Evolutionary conservation across 2,329 filamentous ascomycete genomes (phyloP).

Genomic region (Colletotrichum endophyticum): DNA sequence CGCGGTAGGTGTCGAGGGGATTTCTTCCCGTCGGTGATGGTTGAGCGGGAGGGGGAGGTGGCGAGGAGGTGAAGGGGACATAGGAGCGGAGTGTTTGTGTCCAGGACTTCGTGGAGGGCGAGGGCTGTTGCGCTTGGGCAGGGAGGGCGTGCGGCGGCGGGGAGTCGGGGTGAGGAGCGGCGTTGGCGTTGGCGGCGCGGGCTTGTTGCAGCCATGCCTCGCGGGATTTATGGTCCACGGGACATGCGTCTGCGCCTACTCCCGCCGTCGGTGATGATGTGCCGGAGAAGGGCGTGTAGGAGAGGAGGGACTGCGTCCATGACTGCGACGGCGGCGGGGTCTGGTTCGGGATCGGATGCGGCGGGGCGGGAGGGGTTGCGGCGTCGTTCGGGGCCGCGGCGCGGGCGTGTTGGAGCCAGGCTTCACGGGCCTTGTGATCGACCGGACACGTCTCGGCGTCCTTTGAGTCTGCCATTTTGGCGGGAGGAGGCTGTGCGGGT

Average conservation of each 20-base stretch:
- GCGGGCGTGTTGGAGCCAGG: constrained; percentile 78
- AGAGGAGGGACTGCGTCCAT: constrained; percentile 48
- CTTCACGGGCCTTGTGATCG: constrained; percentile 72
- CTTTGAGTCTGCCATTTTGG: not conserved
- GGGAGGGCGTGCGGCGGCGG: not conserved
- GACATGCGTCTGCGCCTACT: constrained; percentile 61
- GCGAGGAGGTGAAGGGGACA: constrained; percentile 42
- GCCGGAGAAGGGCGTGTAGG: constrained; percentile 36
- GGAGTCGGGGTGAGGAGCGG: constrained; percentile 23
- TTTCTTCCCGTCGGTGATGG: constrained; percentile 5
- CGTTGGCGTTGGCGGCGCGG: constrained; percentile 47
- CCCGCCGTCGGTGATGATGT: constrained; percentile 3
- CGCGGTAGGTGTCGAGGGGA: constrained; percentile 68
- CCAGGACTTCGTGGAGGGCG: constrained; percentile 36
- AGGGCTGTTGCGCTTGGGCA: not conserved
- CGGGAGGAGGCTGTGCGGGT: not conserved
- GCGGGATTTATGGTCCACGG: constrained; percentile 89
- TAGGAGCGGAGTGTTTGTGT: constrained; percentile 45
- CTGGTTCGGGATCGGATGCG: constrained; percentile 27
- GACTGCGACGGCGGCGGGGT: constrained; percentile 29
- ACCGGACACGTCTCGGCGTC: constrained; percentile 18
- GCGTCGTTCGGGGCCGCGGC: constrained; percentile 48
- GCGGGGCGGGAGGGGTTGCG: constrained; percentile 25
- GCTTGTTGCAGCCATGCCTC: constrained; percentile 84
- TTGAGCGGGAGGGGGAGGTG: constrained; percentile 22